Conservation (phyloP, 2,329 filamentous ascomycete species). For the Aspergillus ibericus region DNA sequence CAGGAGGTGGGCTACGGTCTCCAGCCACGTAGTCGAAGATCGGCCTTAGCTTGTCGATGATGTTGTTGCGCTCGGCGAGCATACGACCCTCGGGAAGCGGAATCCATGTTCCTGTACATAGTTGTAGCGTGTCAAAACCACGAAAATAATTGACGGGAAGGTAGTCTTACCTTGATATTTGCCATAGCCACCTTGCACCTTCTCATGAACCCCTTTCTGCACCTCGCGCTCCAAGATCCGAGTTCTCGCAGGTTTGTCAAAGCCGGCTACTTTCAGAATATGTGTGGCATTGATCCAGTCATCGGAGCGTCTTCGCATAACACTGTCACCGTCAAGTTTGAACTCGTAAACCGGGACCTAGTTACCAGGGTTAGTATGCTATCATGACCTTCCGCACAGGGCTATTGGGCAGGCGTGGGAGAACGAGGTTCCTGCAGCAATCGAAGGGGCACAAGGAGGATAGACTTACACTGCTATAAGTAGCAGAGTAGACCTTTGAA, state of each 20-base stretch:
- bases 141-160: too few species aligned
- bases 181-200: slow-evolving; percentile 96
- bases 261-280: slow-evolving; percentile 93
- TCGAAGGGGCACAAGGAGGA: neutral
- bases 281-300: slow-evolving; percentile 99
- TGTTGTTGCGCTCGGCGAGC: slow-evolving; percentile 82
- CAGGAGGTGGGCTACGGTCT: slow-evolving; percentile 84
- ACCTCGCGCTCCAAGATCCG: slow-evolving; percentile 95
- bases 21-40: slow-evolving; percentile 91
- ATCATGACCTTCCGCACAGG: neutral
- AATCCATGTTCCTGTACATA: slow-evolving; percentile 82
- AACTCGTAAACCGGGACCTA: slow-evolving; percentile 95
- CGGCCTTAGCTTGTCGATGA: slow-evolving; percentile 76
- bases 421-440: neutral
- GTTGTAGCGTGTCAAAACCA: neutral
- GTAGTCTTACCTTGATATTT: slow-evolving; percentile 80
- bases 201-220: slow-evolving; percentile 94
- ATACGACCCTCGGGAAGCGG: slow-evolving; percentile 77
- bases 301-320: slow-evolving; percentile 90
- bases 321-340: slow-evolving; percentile 84
- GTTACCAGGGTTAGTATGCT: slow-evolving; percentile 11
- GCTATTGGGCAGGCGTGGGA: neutral
- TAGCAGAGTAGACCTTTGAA: slow-evolving; percentile 61
- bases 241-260: slow-evolving; percentile 94
- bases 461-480: slow-evolving; percentile 61